Evolutionary conservation across 129 eudicot genomes (phyloP), one percentile per base, ranked within the genome.

Genomic region (Lactuca saligna): DNA sequence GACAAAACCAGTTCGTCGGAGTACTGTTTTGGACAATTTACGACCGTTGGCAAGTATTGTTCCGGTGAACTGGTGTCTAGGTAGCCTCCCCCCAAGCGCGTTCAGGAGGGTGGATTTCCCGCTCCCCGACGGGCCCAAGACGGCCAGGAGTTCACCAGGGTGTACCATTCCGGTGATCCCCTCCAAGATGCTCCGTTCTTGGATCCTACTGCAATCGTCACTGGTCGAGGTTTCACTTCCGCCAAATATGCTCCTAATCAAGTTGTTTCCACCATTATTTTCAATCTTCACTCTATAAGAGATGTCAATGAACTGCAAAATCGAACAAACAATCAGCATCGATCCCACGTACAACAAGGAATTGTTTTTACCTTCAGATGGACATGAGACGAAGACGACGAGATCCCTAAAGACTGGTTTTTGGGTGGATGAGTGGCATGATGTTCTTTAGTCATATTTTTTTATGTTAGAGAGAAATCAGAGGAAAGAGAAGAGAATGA

Each of bases 61-160:
- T 31, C 99, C 99, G 35, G 84, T 87, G 66, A 93, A 77, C 7
- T 71, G 57, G 54, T 74, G 78, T 12, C 83, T 84, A 3, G 78
- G 75, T 25, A 89, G 75, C 20, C 99, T 78, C 2, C 99, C 99
- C 0, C 90, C 90, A 10, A 93, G 83, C 0, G 90, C 87, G 71
- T 87, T 87, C 3, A 93, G 82, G 4, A 93, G 90, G 6, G 99
- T 93, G 16, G 99, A 89, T 66, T 93, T 93, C 4, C 99, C 99
- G 55, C 99, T 89, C 1, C 99, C 99, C 0, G 99, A 93, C 3
- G 99, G 99, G 25, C 99, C 99, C 1, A 93, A 82, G 33, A 93
- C 75, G 48, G 99, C 97, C 33, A 89, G 63, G 61, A 93, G 70
- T 65, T 85, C 90, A 0, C 99, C 99, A 0, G 99, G 97, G 42